Evolutionary conservation across 176 grass and related monocot genomes (phyloP).

Genomic region (barley (Hordeum vulgare)): MorexV3_pseudomolecules_assembly NC_058521.1:568241664-568242163

Average conservation of each 20-base stretch:
- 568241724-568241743: background rate
- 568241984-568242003: background rate
- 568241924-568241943: background rate
- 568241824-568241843: background rate
- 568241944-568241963: background rate
- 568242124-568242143: background rate
- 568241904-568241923: background rate
- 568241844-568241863: background rate
- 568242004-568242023: background rate
- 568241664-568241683: background rate
- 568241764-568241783: background rate
- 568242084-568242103: background rate
- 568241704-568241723: background rate
- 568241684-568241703: background rate
- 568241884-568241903: background rate
- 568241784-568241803: background rate
- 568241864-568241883: background rate
- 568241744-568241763: background rate
- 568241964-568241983: background rate
- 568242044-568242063: background rate
- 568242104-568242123: background rate
- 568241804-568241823: background rate
- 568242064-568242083: background rate
- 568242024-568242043: background rate
- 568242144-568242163: background rate